Conservation (phyloP, 2,329 filamentous ascomycete species). For the Decorospora gaudefroyi region DNA sequence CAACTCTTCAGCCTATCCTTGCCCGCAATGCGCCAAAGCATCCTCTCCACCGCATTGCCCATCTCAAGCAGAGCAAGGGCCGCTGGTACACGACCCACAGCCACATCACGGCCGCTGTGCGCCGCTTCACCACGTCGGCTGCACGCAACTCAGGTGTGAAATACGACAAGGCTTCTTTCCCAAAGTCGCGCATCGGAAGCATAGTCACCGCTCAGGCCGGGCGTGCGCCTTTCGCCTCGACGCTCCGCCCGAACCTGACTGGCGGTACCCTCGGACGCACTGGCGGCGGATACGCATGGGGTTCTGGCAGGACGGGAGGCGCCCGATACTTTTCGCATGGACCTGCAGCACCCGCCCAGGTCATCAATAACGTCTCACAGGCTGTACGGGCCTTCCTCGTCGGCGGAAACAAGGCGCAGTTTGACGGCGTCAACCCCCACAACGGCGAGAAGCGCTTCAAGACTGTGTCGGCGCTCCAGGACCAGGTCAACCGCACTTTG, state of each 20-base stretch:
- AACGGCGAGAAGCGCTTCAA: constrained; percentile 80
- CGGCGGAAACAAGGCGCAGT: constrained; percentile 86
- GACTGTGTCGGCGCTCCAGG: constrained; percentile 72
- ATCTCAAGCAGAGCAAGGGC: constrained; percentile 66
- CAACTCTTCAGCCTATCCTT: constrained; percentile 63
- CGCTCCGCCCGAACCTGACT: constrained; percentile 88
- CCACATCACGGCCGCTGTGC: constrained; percentile 51
- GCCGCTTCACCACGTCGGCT: constrained; percentile 58
- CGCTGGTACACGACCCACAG: constrained; percentile 65
- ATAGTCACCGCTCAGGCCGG: constrained; percentile 68
- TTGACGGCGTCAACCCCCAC: constrained; percentile 71
- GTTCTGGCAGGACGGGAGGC: constrained; percentile 70
- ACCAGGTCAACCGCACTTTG: constrained; percentile 72
- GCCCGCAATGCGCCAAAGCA: constrained; percentile 62
- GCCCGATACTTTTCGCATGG: constrained; percentile 88
- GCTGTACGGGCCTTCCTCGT: constrained; percentile 90
- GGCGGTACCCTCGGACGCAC: constrained; percentile 83
- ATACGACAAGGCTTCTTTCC: constrained; percentile 58
- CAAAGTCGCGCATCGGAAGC: constrained; percentile 60
- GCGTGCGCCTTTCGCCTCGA: constrained; percentile 82
- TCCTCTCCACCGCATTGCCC: constrained; percentile 64
- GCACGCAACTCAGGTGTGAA: constrained; percentile 47
- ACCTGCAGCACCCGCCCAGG: constrained; percentile 82
- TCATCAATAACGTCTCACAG: constrained; percentile 92
- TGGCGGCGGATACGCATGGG: constrained; percentile 84